phyloP scores from a whole-genome alignment of 495 filamentous ascomycete species.

The Daldinia loculata region DNA sequence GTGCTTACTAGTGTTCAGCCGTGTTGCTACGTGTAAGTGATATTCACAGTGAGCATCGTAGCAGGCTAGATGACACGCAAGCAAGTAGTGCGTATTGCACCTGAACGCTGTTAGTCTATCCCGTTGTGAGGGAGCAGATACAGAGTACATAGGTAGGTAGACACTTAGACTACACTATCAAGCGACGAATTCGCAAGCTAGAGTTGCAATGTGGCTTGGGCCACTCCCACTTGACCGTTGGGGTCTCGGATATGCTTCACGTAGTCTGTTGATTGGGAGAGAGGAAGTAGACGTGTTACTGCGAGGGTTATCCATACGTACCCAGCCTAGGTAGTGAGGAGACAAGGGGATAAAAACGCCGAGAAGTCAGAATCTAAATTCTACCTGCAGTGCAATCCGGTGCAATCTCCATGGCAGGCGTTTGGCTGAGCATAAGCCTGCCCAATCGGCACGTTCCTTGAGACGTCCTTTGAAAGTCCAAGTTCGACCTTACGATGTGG shows the following conservation, averaged over 20 bases:
- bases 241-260: conserved; percentile 36
- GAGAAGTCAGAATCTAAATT: conserved; percentile 30
- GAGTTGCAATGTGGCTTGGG: conserved; percentile 41
- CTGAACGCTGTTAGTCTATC: conserved; percentile 20
- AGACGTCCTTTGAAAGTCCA: conserved; percentile 24
- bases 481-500: conserved; percentile 21
- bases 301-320: conserved; percentile 24
- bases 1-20: conserved; percentile 26
- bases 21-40: conserved; percentile 11
- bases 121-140: neutral
- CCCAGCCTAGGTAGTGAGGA: neutral
- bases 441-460: conserved; percentile 41
- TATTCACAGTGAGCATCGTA: conserved; percentile 3
- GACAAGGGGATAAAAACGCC: conserved; percentile 25
- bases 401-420: conserved; percentile 10
- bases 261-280: conserved; percentile 22
- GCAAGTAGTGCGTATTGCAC: conserved; percentile 2
- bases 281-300: conserved; percentile 12
- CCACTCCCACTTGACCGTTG: conserved; percentile 40
- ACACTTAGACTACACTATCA: conserved; percentile 2
- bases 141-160: neutral
- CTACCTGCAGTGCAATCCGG: conserved; percentile 28
- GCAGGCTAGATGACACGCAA: conserved; percentile 5
- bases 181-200: conserved; percentile 10
- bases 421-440: conserved; percentile 6